Conservation (phyloP, 331 rosid genomes). For the Arachis monticola region DNA sequence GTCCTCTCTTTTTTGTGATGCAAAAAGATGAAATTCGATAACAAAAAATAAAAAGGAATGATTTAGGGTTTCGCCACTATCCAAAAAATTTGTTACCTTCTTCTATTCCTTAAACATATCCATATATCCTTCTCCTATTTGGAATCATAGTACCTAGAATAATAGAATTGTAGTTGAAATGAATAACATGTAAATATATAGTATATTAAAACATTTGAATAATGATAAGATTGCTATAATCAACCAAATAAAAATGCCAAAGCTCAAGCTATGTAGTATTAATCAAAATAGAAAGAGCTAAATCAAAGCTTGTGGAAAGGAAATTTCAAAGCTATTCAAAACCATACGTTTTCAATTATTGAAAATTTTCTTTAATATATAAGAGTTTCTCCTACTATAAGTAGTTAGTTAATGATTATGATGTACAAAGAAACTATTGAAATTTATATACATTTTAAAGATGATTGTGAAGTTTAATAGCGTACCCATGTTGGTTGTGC, state of each 20-base stretch:
- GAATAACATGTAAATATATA: background rate
- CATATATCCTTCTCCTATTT: conserved; percentile 43
- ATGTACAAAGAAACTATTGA: too few species aligned
- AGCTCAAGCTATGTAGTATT: background rate
- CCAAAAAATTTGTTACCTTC: too few species aligned
- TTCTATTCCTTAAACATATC: conserved; percentile 26
- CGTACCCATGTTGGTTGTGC: background rate
- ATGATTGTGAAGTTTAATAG: background rate
- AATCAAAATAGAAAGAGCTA: conserved; percentile 1
- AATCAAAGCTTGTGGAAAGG: conserved; percentile 6
- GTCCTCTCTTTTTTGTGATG: background rate
- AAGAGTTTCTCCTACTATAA: background rate
- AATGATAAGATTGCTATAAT: background rate
- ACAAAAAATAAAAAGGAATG: background rate
- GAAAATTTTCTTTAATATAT: background rate
- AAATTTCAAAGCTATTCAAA: background rate
- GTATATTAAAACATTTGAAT: background rate
- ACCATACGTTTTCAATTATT: background rate
- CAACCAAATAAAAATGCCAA: background rate
- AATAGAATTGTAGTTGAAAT: conserved; percentile 41
- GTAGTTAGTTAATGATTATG: too few species aligned
- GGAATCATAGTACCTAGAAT: conserved; percentile 49
- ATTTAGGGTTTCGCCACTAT: conserved; percentile 38
- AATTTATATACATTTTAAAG: too few species aligned
- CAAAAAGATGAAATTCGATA: background rate